Conservation (phyloP, 805 yeast genomes). For the Ogataea kodamae region DNA sequence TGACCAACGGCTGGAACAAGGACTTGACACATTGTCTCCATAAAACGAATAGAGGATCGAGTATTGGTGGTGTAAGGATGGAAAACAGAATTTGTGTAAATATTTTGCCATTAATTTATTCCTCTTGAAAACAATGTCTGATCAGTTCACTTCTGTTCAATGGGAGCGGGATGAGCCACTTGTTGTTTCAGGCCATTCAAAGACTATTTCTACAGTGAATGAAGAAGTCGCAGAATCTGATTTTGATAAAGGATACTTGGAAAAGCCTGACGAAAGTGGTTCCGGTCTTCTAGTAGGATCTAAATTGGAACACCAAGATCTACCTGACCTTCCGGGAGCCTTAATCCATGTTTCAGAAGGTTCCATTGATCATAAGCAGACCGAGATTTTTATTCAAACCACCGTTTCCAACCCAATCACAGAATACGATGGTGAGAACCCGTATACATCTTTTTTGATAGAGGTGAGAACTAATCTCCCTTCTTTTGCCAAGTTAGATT, state of each 20-base stretch:
- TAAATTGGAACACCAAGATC: constrained; percentile 4
- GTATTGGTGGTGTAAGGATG: constrained; percentile 11
- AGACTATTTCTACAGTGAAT: constrained; percentile 1
- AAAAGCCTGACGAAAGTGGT: constrained; percentile 10
- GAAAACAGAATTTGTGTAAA: constrained; percentile 5
- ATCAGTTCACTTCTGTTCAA: constrained; percentile 54
- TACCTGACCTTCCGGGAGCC: constrained; percentile 4
- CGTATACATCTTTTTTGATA: constrained; percentile 70
- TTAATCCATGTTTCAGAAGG: neutral
- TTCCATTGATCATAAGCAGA: neutral
- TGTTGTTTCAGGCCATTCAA: neutral
- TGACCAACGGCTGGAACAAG: constrained; percentile 44
- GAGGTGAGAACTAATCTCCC: constrained; percentile 64
- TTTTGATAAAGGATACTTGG: neutral
- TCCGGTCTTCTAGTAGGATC: constrained; percentile 7
- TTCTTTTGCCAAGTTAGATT: constrained; percentile 41
- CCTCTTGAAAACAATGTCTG: constrained; percentile 29
- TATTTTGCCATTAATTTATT: constrained; percentile 13
- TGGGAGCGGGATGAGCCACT: constrained; percentile 48
- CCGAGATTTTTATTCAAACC: constrained; percentile 34
- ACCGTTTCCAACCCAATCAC: constrained; percentile 58
- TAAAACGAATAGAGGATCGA: constrained; percentile 7
- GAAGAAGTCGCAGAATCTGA: constrained; percentile 3
- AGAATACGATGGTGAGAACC: constrained; percentile 71
- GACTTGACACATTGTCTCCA: constrained; percentile 34